Conservation (phyloP, 208 protist genomes). For the Leishmania lainsoni region DNA sequence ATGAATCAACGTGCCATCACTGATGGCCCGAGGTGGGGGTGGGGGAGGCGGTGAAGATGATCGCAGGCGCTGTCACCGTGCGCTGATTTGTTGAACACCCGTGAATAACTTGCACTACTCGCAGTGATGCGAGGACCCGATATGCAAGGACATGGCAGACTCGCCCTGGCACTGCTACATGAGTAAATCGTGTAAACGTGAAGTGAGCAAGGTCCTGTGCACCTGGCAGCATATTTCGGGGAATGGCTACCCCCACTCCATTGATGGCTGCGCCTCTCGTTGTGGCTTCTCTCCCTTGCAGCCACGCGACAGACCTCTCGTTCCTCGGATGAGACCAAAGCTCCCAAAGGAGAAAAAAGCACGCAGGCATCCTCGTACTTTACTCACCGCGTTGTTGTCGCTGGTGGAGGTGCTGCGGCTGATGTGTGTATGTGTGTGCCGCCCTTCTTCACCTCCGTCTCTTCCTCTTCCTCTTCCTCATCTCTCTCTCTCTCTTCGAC, state of each 20-base stretch:
- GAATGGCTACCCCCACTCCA: neutral
- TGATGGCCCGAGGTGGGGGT: neutral
- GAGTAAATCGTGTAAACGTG: neutral
- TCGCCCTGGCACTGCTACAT: neutral
- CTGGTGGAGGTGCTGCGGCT: neutral
- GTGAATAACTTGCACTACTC: neutral
- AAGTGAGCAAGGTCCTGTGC: neutral
- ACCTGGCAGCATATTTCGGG: neutral
- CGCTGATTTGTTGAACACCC: neutral
- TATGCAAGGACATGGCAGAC: neutral
- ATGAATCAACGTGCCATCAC: neutral
- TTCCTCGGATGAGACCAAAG: too few species aligned
- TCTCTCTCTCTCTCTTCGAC: neutral
- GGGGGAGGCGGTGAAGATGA: neutral
- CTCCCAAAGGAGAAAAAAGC: neutral
- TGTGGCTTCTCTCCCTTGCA: neutral
- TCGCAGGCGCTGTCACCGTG: neutral
- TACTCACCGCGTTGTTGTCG: too few species aligned
- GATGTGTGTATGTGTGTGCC: neutral
- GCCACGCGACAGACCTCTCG: neutral
- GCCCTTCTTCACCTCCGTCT: neutral
- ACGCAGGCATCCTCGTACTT: neutral
- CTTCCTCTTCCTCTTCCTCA: neutral
- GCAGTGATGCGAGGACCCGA: neutral
- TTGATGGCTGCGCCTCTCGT: neutral